Percentiles rank a stretch among this genome's conserved stretches.
Conservation (phyloP, 306 rosid genomes). For the Acacia melanoxylon region DNA sequence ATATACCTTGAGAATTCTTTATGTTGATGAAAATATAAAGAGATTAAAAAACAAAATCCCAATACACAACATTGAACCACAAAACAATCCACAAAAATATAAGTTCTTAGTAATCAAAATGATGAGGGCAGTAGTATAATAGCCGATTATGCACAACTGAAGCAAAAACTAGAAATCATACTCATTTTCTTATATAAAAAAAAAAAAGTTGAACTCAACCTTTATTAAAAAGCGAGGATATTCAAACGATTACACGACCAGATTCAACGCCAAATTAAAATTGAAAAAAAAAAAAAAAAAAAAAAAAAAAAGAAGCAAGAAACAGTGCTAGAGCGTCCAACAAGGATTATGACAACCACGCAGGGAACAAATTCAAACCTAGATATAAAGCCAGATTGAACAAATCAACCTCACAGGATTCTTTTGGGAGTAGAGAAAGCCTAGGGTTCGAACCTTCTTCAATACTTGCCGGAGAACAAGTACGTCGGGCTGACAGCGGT, state of each 20-base stretch:
- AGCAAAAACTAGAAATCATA: no score
- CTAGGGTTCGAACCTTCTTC: neutral
- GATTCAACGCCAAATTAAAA: neutral
- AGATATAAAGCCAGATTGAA: neutral
- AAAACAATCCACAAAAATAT: no score
- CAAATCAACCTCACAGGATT: neutral
- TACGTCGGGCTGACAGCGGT: neutral
- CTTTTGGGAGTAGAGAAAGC: neutral
- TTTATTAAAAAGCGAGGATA: neutral
- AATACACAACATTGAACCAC: no score
- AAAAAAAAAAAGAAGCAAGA: neutral
- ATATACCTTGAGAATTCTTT: no score
- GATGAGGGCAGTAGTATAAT: no score
- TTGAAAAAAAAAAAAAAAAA: neutral
- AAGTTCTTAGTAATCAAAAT: no score
- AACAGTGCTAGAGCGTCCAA: neutral
- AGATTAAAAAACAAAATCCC: no score
- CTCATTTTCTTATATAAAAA: no score
- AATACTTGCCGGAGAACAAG: neutral
- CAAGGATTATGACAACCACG: neutral
- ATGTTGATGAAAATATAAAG: no score
- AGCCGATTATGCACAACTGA: no score
- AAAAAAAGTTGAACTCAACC: neutral
- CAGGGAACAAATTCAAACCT: neutral
- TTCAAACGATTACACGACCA: neutral